Conservation (phyloP, 306 rosid species). For the Cucumis sativus region Cucumber_9930_V3 NC_026658.2:4086501-4087000, state of each 20-base stretch:
- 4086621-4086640: background rate
- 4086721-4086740: slow-evolving; percentile 94
- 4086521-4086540: slow-evolving; percentile 99
- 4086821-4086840: background rate
- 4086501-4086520: slow-evolving; percentile 98
- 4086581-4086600: background rate
- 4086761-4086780: slow-evolving; percentile 98
- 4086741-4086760: slow-evolving; percentile 99
- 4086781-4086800: slow-evolving; percentile 94
- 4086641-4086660: background rate
- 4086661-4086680: slow-evolving; percentile 88
- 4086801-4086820: background rate
- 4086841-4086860: background rate
- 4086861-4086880: background rate
- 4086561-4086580: slow-evolving; percentile 70
- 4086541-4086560: slow-evolving; percentile 93
- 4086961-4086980: slow-evolving; percentile 47
- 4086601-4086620: background rate
- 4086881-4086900: background rate
- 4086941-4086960: background rate
- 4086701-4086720: slow-evolving; percentile 99
- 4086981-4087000: slow-evolving; percentile 99
- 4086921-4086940: background rate
- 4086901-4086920: background rate
- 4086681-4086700: slow-evolving; percentile 98